A percentile compares a stretch with the other conserved stretches of the same genome.
Conservation (phyloP, 2,329 filamentous ascomycete species). For the Microascus cirrosus region DNA sequence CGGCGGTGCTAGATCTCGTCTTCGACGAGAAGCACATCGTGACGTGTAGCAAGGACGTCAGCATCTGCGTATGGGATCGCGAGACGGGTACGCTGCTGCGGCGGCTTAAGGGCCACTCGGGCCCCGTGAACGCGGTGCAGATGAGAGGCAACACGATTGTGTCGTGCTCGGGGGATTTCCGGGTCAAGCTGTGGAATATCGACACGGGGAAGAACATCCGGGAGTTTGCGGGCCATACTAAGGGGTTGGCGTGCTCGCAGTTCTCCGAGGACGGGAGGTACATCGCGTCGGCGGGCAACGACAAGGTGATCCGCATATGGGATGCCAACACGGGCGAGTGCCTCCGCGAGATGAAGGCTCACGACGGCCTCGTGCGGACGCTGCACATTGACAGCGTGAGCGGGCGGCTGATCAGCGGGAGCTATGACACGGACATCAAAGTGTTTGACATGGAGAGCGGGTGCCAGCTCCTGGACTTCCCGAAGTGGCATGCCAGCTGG, state of each 20-base stretch:
- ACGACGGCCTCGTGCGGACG: slow-evolving; percentile 77
- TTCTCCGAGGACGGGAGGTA: slow-evolving; percentile 92
- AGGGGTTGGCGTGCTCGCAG: slow-evolving; percentile 89
- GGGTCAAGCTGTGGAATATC: slow-evolving; percentile 92
- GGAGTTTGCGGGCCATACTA: slow-evolving; percentile 82
- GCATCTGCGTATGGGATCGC: slow-evolving; percentile 90
- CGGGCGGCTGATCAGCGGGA: slow-evolving; percentile 78
- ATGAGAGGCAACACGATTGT: slow-evolving; percentile 87
- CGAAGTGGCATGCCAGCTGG: slow-evolving; percentile 95
- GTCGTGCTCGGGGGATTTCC: slow-evolving; percentile 86
- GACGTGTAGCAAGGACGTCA: slow-evolving; percentile 92
- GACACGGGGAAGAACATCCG: slow-evolving; percentile 79
- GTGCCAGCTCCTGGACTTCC: slow-evolving; percentile 68
- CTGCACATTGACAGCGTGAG: slow-evolving; percentile 84
- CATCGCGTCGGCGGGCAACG: slow-evolving; percentile 89
- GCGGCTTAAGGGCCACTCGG: slow-evolving; percentile 73
- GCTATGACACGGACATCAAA: slow-evolving; percentile 92
- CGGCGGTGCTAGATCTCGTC: slow-evolving; percentile 86
- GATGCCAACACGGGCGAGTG: slow-evolving; percentile 84
- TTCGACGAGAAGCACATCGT: slow-evolving; percentile 90
- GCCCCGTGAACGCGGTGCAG: slow-evolving; percentile 93
- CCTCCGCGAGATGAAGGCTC: slow-evolving; percentile 69
- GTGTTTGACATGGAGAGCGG: slow-evolving; percentile 84
- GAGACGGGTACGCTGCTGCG: slow-evolving; percentile 64
- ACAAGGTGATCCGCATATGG: slow-evolving; percentile 92